phyloP scores from a whole-genome alignment of 768 basidiomycete genomes.

The Imleria badia region DNA sequence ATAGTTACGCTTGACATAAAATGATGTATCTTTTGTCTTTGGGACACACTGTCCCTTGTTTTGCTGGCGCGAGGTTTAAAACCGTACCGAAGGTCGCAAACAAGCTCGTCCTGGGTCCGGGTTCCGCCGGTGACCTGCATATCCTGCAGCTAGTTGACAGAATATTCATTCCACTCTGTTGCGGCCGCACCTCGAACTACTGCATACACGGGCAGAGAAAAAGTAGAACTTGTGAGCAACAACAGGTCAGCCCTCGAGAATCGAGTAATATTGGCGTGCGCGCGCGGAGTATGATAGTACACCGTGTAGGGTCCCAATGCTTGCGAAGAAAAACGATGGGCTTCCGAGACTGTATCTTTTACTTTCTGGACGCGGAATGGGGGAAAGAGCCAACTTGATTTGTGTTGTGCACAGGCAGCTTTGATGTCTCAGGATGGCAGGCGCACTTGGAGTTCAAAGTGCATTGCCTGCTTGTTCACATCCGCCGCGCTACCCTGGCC shows the following conservation, averaged over 20 bases:
- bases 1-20: neutral
- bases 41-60: neutral
- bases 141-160: neutral
- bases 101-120: too few relatives aligned
- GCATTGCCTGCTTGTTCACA: slow-evolving; percentile 22
- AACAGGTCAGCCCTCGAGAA: neutral
- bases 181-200: neutral
- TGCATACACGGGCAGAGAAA: neutral
- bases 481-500: slow-evolving; percentile 27
- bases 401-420: neutral
- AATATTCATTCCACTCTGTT: neutral
- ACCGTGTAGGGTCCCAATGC: neutral
- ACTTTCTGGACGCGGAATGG: neutral
- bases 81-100: too few relatives aligned
- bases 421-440: slow-evolving; percentile 23
- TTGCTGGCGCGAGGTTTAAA: neutral
- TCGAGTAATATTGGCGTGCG: neutral
- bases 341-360: neutral
- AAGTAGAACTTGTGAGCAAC: neutral
- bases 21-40: neutral
- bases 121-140: neutral
- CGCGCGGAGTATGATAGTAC: neutral
- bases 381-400: neutral
- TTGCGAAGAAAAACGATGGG: neutral
- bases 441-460: slow-evolving; percentile 10